Evolutionary conservation across 192 early-diverging fungal species (phyloP), one percentile per base, ranked within the genome.

Genomic region (Haplosporangium gracile): DNA sequence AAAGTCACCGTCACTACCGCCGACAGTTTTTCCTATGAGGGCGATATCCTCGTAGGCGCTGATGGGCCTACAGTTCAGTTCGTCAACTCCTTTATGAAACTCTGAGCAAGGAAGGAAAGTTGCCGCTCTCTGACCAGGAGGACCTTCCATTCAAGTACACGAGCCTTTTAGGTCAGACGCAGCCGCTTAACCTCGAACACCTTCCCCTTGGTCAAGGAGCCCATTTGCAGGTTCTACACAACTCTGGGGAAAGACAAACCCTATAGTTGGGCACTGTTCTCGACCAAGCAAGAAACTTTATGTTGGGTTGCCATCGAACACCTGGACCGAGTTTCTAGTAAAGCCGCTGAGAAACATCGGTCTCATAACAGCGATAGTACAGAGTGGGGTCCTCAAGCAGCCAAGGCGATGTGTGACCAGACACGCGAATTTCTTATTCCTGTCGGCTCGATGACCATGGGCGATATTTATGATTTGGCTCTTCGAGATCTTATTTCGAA

Each of bases 1-100:
- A 77, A 65, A 34, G 77, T 89, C 20, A 57, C n/a, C 40, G 71
- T 82, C 43, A 43, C 2, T 8, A 79, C 69, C 60, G 36, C 70
- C 3, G 88, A 89, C 32, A 42, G 70, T 1, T 68, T 74, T 4
- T 29, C 29, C 5, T 16, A 36, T 13, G 65, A 65, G 43, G 88
- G 88, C 9, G 70, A 74, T 42, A 45, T 87, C 22, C 53, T 89
- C 20, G 83, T 89, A 0, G 88, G 83, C 32, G 75, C 79, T 0
- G 88, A 89, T 75, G 84, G 85, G 76, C 77, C 5, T 76, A 78
- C 26, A 81, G 79, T 45, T 57, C 42, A 0, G 75, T 87, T 3
- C 79, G 81, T 43, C 72, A 81, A n/a, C 22, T 47, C 4, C 34
- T 81, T 5, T 81, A 70, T 20, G 24, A 75, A 22, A 5, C 55